These are phyloP conservation scores for Leishmania martiniquensis DNA, from an alignment of 208 protist species.

Conservation along the genomic window DNA sequence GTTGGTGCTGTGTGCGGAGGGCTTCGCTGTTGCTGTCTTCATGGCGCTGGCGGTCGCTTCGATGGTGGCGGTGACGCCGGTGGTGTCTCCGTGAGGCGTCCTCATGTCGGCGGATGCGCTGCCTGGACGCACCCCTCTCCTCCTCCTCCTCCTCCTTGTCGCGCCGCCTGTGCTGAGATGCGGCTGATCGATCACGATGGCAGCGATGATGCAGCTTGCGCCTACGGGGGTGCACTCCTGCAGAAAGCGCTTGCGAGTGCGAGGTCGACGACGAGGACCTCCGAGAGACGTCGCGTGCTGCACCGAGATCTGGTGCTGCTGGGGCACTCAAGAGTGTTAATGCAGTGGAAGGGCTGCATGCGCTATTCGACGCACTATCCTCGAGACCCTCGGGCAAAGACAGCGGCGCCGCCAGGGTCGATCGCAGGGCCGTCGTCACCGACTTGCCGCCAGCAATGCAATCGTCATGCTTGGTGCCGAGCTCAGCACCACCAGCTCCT, in stretches of 20 bases:
- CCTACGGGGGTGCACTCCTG: neutral
- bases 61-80: neutral
- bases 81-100: neutral
- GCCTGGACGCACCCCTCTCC: neutral
- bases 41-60: neutral
- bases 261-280: slow-evolving; percentile 2
- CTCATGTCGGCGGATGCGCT: neutral
- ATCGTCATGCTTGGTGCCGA: neutral
- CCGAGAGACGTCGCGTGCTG: neutral
- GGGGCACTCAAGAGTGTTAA: neutral
- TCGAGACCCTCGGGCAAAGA: neutral
- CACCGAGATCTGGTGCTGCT: neutral
- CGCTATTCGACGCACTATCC: neutral
- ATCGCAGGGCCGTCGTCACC: neutral
- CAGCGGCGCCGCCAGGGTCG: neutral
- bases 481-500: neutral
- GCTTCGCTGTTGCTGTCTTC: neutral
- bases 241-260: neutral
- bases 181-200: neutral
- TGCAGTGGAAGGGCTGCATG: neutral
- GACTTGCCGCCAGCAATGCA: neutral
- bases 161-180: neutral
- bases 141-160: neutral
- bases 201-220: neutral
- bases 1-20: slow-evolving; percentile 4